Evolutionary conservation across 2,329 filamentous ascomycete genomes (phyloP).

Genomic region (Pseudogymnoascus sp.): DNA sequence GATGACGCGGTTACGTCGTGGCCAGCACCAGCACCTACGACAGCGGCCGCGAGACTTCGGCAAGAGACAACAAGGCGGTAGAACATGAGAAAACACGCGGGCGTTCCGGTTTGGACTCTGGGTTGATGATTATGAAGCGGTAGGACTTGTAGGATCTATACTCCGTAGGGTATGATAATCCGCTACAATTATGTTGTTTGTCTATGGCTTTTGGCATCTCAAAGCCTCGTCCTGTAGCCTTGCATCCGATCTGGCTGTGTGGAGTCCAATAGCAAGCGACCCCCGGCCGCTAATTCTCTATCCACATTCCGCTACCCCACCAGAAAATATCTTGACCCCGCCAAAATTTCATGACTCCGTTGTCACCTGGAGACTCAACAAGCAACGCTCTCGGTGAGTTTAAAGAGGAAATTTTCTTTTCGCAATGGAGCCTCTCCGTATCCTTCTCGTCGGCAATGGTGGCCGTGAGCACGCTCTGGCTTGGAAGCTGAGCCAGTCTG

Average conservation of each 20-base stretch:
- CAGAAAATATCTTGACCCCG: slow-evolving; percentile 5
- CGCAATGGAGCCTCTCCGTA: slow-evolving; percentile 39
- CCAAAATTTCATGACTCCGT: slow-evolving; percentile 5
- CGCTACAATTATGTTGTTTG: slow-evolving; percentile 2
- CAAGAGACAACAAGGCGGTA: slow-evolving; percentile 27
- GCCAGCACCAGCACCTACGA: slow-evolving; percentile 53
- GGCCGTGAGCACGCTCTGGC: slow-evolving; percentile 87
- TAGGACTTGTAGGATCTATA: slow-evolving; percentile 2
- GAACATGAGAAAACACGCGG: neutral
- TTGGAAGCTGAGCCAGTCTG: slow-evolving; percentile 82
- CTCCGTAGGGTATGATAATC: neutral
- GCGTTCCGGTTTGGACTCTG: slow-evolving; percentile 1
- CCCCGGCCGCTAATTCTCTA: neutral
- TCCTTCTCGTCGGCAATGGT: slow-evolving; percentile 84
- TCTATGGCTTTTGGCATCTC: neutral
- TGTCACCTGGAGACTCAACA: slow-evolving; percentile 5
- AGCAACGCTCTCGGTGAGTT: neutral
- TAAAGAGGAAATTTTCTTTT: neutral
- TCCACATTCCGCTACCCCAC: slow-evolving; percentile 6
- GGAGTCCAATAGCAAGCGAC: slow-evolving; percentile 7
- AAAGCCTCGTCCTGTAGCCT: neutral
- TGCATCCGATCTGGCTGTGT: neutral
- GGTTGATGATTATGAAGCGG: slow-evolving; percentile 5
- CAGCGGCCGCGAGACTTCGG: slow-evolving; percentile 26
- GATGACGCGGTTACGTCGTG: slow-evolving; percentile 80